These are phyloP conservation scores for Ampelomyces quisqualis DNA, from an alignment of 2,329 filamentous ascomycete genomes.

Conservation along the genomic window DNA sequence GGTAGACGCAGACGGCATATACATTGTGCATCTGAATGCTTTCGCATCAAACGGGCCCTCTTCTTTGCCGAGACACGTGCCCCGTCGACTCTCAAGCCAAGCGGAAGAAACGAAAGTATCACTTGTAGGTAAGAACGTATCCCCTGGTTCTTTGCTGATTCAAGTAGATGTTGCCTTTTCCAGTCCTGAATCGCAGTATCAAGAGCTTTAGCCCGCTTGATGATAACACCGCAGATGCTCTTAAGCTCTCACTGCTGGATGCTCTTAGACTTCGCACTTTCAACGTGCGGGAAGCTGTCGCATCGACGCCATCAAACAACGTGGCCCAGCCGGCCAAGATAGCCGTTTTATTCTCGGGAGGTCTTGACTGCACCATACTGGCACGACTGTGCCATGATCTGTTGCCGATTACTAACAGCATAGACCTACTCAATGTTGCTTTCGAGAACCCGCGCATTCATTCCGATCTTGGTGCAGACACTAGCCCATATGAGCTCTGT, in stretches of 20 bases:
- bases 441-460: conserved; percentile 85
- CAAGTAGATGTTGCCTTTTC: conserved; percentile 47
- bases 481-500: conserved; percentile 72
- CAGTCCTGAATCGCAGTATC: conserved; percentile 46
- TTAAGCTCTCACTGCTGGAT: conserved; percentile 58
- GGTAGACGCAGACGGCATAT: conserved; percentile 81
- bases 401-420: conserved; percentile 64
- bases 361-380: conserved; percentile 86
- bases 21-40: conserved; percentile 60
- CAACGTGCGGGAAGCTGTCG: conserved; percentile 32
- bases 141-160: conserved; percentile 19
- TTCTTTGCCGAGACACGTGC: conserved; percentile 20
- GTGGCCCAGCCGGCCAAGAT: conserved; percentile 51
- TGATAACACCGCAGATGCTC: conserved; percentile 50
- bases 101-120: conserved; percentile 10
- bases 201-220: conserved; percentile 16
- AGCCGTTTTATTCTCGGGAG: conserved; percentile 89
- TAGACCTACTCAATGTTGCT: conserved; percentile 92
- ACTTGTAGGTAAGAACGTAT: conserved; percentile 38
- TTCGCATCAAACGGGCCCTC: conserved; percentile 1
- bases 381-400: conserved; percentile 79
- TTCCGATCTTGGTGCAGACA: conserved; percentile 30
- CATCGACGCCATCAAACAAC: neutral
- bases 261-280: conserved; percentile 62
- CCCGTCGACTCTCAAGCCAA: conserved; percentile 21